phyloP scores from a whole-genome alignment of 78 protist genomes.

The Diacronema lutheri region DNA sequence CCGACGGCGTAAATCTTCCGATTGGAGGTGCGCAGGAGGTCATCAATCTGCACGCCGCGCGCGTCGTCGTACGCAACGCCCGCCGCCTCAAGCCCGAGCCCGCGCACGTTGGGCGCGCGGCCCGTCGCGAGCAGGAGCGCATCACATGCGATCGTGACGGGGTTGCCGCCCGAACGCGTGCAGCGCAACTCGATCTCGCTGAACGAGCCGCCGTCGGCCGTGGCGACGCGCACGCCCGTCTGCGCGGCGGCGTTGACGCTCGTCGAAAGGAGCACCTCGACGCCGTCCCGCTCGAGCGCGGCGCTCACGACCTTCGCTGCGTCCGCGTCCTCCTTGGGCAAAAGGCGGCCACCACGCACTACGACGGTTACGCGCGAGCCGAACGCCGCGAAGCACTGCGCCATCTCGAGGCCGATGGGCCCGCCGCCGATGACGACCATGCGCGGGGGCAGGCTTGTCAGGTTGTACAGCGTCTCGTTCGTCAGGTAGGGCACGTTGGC shows the following conservation, averaged over 20 bases:
- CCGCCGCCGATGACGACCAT: conserved; percentile 67
- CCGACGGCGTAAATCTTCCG: conserved; percentile 56
- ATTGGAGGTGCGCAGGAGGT: conserved; percentile 32
- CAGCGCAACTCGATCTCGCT: not conserved
- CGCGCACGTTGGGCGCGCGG: conserved; percentile 56
- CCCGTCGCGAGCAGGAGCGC: conserved; percentile 62
- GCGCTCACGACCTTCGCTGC: not conserved
- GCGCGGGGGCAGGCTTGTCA: conserved; percentile 50
- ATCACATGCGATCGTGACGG: not conserved
- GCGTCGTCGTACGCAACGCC: conserved; percentile 34
- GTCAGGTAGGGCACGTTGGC: conserved; percentile 18
- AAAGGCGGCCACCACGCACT: too few relatives aligned
- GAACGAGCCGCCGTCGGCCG: too few relatives aligned
- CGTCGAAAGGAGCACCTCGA: not conserved
- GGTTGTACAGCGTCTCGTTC: conserved; percentile 52
- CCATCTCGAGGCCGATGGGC: conserved; percentile 70
- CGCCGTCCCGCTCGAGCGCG: conserved; percentile 2
- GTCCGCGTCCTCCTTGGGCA: conserved; percentile 12
- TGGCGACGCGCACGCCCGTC: not conserved
- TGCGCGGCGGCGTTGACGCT: not conserved
- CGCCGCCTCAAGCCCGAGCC: conserved; percentile 45
- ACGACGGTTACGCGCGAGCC: conserved; percentile 22
- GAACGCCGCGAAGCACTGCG: conserved; percentile 59
- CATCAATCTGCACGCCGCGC: conserved; percentile 43
- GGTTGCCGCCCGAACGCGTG: not conserved